Evolutionary conservation across 352 stramenopile species (phyloP).

Genomic region (Pythium aphanidermatum): DNA sequence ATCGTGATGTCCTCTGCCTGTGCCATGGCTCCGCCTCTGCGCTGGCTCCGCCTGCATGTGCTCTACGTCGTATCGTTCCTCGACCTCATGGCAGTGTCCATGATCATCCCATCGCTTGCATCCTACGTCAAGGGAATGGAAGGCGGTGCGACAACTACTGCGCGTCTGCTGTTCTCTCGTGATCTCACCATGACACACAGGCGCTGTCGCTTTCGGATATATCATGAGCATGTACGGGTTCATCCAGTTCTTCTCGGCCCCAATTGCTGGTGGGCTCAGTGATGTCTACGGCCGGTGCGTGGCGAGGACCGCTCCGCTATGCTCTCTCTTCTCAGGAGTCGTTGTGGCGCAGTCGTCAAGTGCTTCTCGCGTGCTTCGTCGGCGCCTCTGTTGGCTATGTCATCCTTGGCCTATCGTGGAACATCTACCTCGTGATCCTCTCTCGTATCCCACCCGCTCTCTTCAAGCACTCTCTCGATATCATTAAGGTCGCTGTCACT

Average conservation of each 20-base stretch:
- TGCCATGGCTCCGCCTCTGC: neutral
- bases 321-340: neutral
- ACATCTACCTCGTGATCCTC: conserved; percentile 72
- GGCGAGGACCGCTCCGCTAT: too few relatives aligned
- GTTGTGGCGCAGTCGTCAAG: conserved; percentile 20
- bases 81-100: conserved; percentile 75
- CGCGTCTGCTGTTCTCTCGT: too few relatives aligned
- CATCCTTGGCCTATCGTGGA: conserved; percentile 67
- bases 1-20: neutral
- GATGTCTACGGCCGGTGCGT: conserved; percentile 54
- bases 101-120: conserved; percentile 79
- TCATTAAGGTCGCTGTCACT: conserved; percentile 68
- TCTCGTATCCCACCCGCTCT: conserved; percentile 63
- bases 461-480: conserved; percentile 81
- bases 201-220: conserved; percentile 56
- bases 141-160: conserved; percentile 37
- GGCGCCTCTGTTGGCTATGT: conserved; percentile 56
- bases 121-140: conserved; percentile 79
- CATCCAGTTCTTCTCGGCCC: conserved; percentile 79
- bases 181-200: conserved; percentile 7
- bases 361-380: conserved; percentile 61
- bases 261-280: conserved; percentile 63
- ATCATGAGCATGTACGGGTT: conserved; percentile 84
- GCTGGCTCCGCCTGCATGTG: conserved; percentile 36
- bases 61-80: conserved; percentile 79